These are phyloP conservation scores for Stemphylium beticola DNA, from an alignment of 2,329 filamentous ascomycete genomes.

Conservation along the genomic window DNA sequence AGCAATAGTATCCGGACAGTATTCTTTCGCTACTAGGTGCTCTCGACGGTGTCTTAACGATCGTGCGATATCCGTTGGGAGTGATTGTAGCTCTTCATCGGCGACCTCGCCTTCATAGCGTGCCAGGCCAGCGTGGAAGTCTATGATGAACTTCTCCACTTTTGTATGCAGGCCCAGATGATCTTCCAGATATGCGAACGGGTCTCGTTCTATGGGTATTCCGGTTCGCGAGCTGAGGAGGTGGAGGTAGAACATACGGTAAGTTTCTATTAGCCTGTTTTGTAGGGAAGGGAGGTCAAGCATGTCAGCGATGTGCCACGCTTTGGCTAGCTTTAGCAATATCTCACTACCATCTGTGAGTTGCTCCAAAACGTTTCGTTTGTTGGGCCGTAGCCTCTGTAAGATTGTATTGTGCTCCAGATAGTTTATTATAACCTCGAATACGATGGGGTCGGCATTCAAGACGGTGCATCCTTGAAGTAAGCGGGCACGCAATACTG, in stretches of 20 bases:
- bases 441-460: conserved; percentile 10
- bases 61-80: conserved; percentile 10
- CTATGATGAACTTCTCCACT: conserved; percentile 23
- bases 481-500: background rate
- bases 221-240: background rate
- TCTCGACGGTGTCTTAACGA: background rate
- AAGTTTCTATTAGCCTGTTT: conserved; percentile 19
- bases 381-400: background rate
- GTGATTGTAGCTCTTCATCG: background rate
- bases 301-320: conserved; percentile 20
- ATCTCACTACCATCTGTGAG: conserved; percentile 6
- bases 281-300: conserved; percentile 16
- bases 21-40: background rate
- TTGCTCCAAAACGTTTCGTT: conserved; percentile 4
- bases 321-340: conserved; percentile 21
- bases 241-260: conserved; percentile 10
- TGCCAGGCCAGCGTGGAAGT: conserved; percentile 19
- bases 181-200: conserved; percentile 12
- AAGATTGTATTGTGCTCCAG: conserved; percentile 1
- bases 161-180: conserved; percentile 16
- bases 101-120: conserved; percentile 1
- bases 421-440: conserved; percentile 10
- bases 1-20: conserved; percentile 1
- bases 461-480: conserved; percentile 5
- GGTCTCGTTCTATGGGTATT: conserved; percentile 4